phyloP scores from a whole-genome alignment of 1,284 basidiomycete genomes.

The Golubevia pallescens region DNA sequence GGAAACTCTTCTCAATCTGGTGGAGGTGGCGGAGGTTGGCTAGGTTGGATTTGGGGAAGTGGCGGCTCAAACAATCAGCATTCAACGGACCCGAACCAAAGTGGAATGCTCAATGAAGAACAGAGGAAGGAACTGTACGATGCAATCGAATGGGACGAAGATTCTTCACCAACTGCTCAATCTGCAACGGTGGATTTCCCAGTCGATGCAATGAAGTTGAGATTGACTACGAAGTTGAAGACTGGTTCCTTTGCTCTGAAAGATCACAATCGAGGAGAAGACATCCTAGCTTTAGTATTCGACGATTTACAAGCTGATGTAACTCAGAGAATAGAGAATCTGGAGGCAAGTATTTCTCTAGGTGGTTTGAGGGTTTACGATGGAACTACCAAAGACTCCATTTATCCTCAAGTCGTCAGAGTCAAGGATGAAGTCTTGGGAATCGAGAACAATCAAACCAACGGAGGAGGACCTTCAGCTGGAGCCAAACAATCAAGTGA shows the following conservation, averaged over 20 bases:
- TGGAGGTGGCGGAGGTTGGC: slow-evolving; percentile 29
- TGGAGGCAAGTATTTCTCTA: slow-evolving; percentile 81
- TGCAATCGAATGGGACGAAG: slow-evolving; percentile 84
- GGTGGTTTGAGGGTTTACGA: slow-evolving; percentile 90
- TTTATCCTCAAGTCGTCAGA: slow-evolving; percentile 90
- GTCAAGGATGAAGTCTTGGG: slow-evolving; percentile 73
- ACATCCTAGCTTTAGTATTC: slow-evolving; percentile 87
- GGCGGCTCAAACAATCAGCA: slow-evolving; percentile 52
- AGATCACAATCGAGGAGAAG: slow-evolving; percentile 63
- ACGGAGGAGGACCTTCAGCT: slow-evolving; percentile 12
- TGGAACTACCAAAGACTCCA: slow-evolving; percentile 79
- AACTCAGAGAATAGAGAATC: slow-evolving; percentile 83
- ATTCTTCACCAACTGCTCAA: slow-evolving; percentile 26
- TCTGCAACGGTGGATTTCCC: slow-evolving; percentile 67
- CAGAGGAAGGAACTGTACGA: slow-evolving; percentile 92
- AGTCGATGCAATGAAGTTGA: slow-evolving; percentile 80
- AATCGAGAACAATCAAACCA: slow-evolving; percentile 19
- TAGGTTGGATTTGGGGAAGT: slow-evolving; percentile 58
- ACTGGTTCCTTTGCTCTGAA: slow-evolving; percentile 51
- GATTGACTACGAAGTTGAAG: slow-evolving; percentile 71
- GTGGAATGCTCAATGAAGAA: slow-evolving; percentile 81
- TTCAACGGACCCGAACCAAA: slow-evolving; percentile 3
- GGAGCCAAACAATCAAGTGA: slow-evolving; percentile 45
- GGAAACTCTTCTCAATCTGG: not conserved
- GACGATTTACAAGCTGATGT: slow-evolving; percentile 85